A percentile compares a stretch with the other conserved stretches of the same genome.
These are phyloP conservation scores for Boletus rubescentipes DNA, from an alignment of 768 basidiomycete genomes.

Conservation along the genomic window DNA sequence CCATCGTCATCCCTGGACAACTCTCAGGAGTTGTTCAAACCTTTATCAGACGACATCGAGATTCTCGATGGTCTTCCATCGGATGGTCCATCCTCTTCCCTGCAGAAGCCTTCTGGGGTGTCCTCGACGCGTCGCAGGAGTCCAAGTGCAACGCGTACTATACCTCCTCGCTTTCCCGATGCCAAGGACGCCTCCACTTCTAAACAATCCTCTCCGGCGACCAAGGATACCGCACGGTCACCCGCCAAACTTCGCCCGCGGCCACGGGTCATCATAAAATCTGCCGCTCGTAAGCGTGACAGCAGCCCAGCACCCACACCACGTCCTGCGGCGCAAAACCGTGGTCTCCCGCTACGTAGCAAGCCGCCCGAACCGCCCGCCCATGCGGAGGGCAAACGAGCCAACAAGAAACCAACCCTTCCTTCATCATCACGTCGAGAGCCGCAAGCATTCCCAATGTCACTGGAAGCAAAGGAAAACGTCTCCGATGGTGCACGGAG, in stretches of 20 bases:
- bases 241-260: conserved; percentile 11
- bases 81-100: neutral
- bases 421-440: conserved; percentile 8
- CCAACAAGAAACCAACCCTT: conserved; percentile 5
- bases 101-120: neutral
- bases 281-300: neutral
- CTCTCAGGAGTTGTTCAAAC: conserved; percentile 25
- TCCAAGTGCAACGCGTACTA: neutral
- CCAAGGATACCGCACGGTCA: neutral
- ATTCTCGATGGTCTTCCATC: neutral
- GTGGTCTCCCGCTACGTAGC: neutral
- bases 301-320: conserved; percentile 22
- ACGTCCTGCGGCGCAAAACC: conserved; percentile 3
- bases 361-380: conserved; percentile 7
- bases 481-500: conserved; percentile 10
- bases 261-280: conserved; percentile 9
- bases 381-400: neutral
- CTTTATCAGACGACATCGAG: conserved; percentile 19
- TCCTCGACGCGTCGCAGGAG: conserved; percentile 4
- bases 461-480: conserved; percentile 24
- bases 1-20: conserved; percentile 20
- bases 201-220: neutral
- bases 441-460: conserved; percentile 27
- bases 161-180: neutral
- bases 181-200: conserved; percentile 3